Percentiles rank a stretch among this genome's conserved stretches.
These are phyloP conservation scores for Lactarius indigo DNA, from an alignment of 768 basidiomycete species.

Conservation along the genomic window DNA sequence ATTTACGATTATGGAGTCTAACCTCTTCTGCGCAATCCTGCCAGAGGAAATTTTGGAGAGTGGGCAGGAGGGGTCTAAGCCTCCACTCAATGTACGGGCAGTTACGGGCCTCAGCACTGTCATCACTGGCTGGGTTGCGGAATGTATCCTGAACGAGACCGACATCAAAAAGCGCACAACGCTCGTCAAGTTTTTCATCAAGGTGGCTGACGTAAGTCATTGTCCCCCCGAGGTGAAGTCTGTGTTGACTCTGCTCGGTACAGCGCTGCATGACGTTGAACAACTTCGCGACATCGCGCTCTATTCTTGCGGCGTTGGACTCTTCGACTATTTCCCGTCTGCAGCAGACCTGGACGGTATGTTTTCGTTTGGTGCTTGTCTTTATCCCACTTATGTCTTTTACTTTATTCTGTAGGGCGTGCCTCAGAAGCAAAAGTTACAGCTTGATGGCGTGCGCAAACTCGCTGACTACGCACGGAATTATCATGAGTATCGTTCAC, in stretches of 20 bases:
- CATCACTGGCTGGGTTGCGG: conserved; percentile 95
- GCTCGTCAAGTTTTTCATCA: conserved; percentile 89
- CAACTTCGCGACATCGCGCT: conserved; percentile 91
- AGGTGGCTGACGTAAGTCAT: conserved; percentile 77
- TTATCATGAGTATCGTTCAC: conserved; percentile 86
- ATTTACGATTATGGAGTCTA: conserved; percentile 90
- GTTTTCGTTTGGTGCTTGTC: conserved; percentile 31
- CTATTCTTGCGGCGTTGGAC: conserved; percentile 91
- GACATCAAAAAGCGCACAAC: conserved; percentile 80
- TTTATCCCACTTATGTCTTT: conserved; percentile 2
- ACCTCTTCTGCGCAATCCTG: conserved; percentile 78
- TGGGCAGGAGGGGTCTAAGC: conserved; percentile 64
- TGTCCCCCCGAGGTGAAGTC: conserved; percentile 2
- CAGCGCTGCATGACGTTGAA: conserved; percentile 80
- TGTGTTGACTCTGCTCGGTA: conserved; percentile 16
- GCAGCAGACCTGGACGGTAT: conserved; percentile 89
- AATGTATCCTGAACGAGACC: conserved; percentile 85
- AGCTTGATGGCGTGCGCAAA: conserved; percentile 75
- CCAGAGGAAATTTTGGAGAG: conserved; percentile 88
- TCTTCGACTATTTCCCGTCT: conserved; percentile 92
- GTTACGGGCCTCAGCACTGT: conserved; percentile 87
- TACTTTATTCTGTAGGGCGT: conserved; percentile 53
- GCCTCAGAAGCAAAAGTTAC: conserved; percentile 76
- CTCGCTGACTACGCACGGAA: conserved; percentile 90
- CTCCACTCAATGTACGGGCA: conserved; percentile 71